Base-by-base conservation (phyloP, 1,139 yeast species). In the Sugiyamaella japonica region DNA sequence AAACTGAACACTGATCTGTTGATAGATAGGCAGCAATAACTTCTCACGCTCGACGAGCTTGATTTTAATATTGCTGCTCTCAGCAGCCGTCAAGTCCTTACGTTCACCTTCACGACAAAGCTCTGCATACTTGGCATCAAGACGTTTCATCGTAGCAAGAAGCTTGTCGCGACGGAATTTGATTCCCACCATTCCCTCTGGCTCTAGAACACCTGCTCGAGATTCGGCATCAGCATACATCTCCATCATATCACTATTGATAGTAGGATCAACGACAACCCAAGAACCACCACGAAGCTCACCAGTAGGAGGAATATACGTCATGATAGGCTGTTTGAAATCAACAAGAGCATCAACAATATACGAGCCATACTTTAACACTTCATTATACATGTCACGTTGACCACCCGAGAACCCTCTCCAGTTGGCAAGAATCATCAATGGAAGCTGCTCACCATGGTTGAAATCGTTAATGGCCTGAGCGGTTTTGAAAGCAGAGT, bases 351-450 rank as follows among this genome's bases (percentile, higher is more conserved):
- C 97, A 72, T 93, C 99, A 61, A 93, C 99, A 75, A 93, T 93
- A 73, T 80, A 90, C 3, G 98, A 85, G 70, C 99, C 99, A 70
- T 89, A 93, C 74, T 93, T 93, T 76, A 93, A 84, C 52, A 93
- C 96, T 76, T 93, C 99, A 69, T 91, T 89, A 82, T 87, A 95
- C 99, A 93, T 93, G 74, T 93, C 99, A 72, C 97, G 87, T 79
- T 95, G 99, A 74, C 99, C 99, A 79, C 99, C 99, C 62, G 97
- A 90, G 83, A 93, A 93, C 69, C 99, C 99, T 84, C 99, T 87
- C 99, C 99, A 93, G 81, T 93, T 93, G 56, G 99, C 99, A 67
- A 93, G 77, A 64, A 93, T 90, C 96, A 93, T 89, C 73, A 93
- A 80, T 61, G 99, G 99, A 68, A 93, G 81, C 74, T 90, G 95